phyloP scores from a whole-genome alignment of 768 basidiomycete species.

The Lactarius psammicola region DNA sequence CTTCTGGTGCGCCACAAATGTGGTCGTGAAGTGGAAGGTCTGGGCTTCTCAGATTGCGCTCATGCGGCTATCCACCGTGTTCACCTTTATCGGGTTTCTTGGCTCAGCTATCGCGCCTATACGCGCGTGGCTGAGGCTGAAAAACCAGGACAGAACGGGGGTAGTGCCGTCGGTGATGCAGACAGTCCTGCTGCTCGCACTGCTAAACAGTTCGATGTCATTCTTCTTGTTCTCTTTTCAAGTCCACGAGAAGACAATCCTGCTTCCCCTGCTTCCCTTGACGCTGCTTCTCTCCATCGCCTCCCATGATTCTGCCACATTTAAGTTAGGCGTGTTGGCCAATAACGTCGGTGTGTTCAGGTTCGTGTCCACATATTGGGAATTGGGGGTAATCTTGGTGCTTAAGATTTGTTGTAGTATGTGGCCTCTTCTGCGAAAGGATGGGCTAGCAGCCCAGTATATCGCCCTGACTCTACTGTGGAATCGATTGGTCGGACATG shows the following conservation, averaged over 20 bases:
- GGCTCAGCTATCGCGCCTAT: constrained; percentile 54
- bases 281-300: constrained; percentile 67
- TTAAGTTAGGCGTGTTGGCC: constrained; percentile 68
- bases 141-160: constrained; percentile 14
- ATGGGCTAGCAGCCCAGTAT: constrained; percentile 76
- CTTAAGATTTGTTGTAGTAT: constrained; percentile 54
- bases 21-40: constrained; percentile 80
- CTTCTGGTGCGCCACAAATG: constrained; percentile 94
- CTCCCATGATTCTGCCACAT: constrained; percentile 51
- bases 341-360: constrained; percentile 89
- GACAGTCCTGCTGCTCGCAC: constrained; percentile 72
- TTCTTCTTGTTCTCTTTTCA: constrained; percentile 98
- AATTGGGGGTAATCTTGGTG: constrained; percentile 3
- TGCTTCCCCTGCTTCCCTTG: constrained; percentile 82
- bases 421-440: constrained; percentile 85
- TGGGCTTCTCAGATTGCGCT: constrained; percentile 50
- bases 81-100: constrained; percentile 71
- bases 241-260: constrained; percentile 92
- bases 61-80: constrained; percentile 59
- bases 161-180: constrained; percentile 50
- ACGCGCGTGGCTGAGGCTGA: constrained; percentile 39
- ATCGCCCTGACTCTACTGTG: constrained; percentile 65
- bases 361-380: constrained; percentile 43
- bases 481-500: constrained; percentile 81
- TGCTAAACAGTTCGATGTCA: constrained; percentile 79